Evolutionary conservation across 345 rosid species (phyloP).

Genomic region (Aegle marmelos): DNA sequence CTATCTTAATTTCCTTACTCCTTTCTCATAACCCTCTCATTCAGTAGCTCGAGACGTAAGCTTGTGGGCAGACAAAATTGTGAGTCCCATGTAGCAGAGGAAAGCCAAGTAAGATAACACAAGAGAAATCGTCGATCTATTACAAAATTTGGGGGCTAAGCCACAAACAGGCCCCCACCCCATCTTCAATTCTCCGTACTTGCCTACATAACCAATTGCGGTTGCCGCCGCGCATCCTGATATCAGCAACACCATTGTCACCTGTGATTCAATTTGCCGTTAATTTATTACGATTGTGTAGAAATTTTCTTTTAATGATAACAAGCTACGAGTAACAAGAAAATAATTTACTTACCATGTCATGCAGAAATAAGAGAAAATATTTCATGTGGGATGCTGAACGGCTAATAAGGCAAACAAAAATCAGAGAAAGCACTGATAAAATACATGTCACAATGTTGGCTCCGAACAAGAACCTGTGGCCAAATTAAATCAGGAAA

Average conservation of each 20-base stretch:
- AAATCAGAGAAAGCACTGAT: constrained; percentile 41
- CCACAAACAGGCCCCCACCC: constrained; percentile 43
- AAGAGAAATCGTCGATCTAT: constrained; percentile 22
- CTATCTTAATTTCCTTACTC: neutral
- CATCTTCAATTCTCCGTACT: constrained; percentile 38
- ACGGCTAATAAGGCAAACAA: constrained; percentile 24
- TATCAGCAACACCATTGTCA: constrained; percentile 40
- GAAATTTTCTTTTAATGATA: too few species aligned
- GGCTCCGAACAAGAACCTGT: constrained; percentile 50
- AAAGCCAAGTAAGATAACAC: constrained; percentile 46
- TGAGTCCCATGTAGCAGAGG: constrained; percentile 41
- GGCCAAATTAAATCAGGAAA: neutral
- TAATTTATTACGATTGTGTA: too few species aligned
- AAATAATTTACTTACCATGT: constrained; percentile 37
- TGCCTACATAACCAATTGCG: constrained; percentile 43
- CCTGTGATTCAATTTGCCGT: constrained; percentile 28
- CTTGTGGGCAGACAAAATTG: constrained; percentile 31
- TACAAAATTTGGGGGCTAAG: constrained; percentile 39
- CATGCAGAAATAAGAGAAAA: constrained; percentile 44
- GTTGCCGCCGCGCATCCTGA: constrained; percentile 59
- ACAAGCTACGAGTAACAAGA: neutral
- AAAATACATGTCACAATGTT: constrained; percentile 33
- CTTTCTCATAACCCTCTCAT: neutral
- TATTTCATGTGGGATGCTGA: constrained; percentile 17
- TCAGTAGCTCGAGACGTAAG: constrained; percentile 19